Conservation (phyloP, 768 basidiomycete species). For the Pisolithus tinctorius region DNA sequence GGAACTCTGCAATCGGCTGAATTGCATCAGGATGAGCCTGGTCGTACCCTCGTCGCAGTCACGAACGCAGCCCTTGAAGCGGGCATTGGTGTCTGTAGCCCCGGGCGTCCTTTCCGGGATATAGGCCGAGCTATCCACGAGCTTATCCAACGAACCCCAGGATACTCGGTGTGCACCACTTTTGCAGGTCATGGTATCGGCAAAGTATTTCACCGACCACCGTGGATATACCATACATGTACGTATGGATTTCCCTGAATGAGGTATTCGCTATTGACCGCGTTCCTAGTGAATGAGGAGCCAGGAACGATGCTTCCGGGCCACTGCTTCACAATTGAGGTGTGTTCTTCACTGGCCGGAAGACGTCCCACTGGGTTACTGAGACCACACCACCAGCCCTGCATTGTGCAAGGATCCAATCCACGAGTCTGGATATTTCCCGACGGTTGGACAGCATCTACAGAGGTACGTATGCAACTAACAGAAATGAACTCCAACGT, state of each 20-base stretch:
- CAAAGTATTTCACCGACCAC: slow-evolving; percentile 66
- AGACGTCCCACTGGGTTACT: neutral
- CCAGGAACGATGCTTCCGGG: slow-evolving; percentile 78
- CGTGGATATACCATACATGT: slow-evolving; percentile 81
- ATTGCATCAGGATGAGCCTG: slow-evolving; percentile 54
- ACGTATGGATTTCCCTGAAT: slow-evolving; percentile 16
- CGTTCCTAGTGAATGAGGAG: slow-evolving; percentile 66
- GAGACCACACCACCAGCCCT: slow-evolving; percentile 42
- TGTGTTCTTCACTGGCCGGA: slow-evolving; percentile 17
- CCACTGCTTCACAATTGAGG: slow-evolving; percentile 92
- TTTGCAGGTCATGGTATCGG: slow-evolving; percentile 90
- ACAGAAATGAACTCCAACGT: neutral
- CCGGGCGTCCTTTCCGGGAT: slow-evolving; percentile 56
- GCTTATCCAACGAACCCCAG: slow-evolving; percentile 25
- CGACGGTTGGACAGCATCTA: slow-evolving; percentile 92
- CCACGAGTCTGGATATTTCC: slow-evolving; percentile 73
- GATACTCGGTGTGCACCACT: slow-evolving; percentile 61
- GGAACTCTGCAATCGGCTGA: neutral
- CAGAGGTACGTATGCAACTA: slow-evolving; percentile 46
- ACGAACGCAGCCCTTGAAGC: slow-evolving; percentile 60
- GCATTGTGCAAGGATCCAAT: slow-evolving; percentile 68
- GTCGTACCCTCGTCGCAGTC: slow-evolving; percentile 54
- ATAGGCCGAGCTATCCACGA: slow-evolving; percentile 71
- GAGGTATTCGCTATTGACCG: neutral
- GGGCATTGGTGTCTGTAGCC: slow-evolving; percentile 71